Percentiles rank a stretch among this genome's conserved stretches.
Conservation (phyloP, 2,329 filamentous ascomycete genomes). For the Zymoseptoria crescenta region DNA sequence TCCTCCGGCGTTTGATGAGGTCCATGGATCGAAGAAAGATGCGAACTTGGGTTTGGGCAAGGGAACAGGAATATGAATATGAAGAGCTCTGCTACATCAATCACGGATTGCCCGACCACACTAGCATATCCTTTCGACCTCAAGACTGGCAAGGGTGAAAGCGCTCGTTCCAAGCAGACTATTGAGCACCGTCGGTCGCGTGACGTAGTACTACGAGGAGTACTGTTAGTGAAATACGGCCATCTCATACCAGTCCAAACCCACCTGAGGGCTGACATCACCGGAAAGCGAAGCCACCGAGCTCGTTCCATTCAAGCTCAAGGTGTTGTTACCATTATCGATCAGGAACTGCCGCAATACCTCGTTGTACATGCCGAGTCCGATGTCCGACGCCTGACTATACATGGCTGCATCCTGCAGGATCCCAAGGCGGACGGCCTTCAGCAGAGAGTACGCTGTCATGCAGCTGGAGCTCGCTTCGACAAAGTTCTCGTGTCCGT, state of each 20-base stretch:
- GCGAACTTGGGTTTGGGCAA: neutral
- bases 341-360: constrained; percentile 39
- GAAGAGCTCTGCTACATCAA: neutral
- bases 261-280: constrained; percentile 45
- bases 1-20: constrained; percentile 14
- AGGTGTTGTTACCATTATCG: constrained; percentile 39
- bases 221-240: neutral
- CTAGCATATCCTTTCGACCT: constrained; percentile 21
- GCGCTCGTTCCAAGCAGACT: constrained; percentile 35
- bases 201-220: constrained; percentile 36
- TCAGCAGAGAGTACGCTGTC: constrained; percentile 48
- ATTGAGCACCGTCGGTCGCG: constrained; percentile 32
- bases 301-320: constrained; percentile 36
- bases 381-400: constrained; percentile 17
- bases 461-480: constrained; percentile 53
- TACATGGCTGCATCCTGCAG: constrained; percentile 25
- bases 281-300: constrained; percentile 46
- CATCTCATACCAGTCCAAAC: constrained; percentile 4
- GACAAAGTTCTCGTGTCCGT: constrained; percentile 47
- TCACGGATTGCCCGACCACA: neutral
- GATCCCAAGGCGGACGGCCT: constrained; percentile 37
- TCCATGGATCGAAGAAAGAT: constrained; percentile 10
- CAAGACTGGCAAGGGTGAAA: constrained; percentile 35
- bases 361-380: constrained; percentile 46
- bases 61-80: neutral